Conservation (phyloP, 139 green algal species). For the Coccomyxa sp. region DNA sequence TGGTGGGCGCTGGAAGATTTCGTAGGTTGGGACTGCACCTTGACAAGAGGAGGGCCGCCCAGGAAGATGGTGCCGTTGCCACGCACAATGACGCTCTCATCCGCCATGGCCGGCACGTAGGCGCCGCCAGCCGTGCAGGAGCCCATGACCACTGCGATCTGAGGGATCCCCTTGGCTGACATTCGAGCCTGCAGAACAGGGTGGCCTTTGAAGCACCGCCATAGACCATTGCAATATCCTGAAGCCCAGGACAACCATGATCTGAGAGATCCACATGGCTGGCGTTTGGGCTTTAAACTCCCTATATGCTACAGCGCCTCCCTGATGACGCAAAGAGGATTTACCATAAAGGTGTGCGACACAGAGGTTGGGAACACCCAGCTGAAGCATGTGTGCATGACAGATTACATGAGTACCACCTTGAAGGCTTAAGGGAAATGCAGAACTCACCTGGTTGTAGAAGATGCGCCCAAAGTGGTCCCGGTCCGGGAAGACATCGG, state of each 20-base stretch:
- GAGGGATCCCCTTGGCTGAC: conserved; percentile 75
- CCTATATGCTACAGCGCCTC: too few species aligned
- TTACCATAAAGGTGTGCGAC: too few species aligned
- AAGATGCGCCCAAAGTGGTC: conserved; percentile 94
- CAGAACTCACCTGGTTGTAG: conserved; percentile 65
- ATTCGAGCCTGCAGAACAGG: conserved; percentile 72
- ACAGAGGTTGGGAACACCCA: too few species aligned
- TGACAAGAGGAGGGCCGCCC: conserved; percentile 57
- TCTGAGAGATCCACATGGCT: too few species aligned
- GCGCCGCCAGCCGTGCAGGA: conserved; percentile 91
- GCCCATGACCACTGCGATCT: conserved; percentile 89
- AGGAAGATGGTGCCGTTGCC: conserved; percentile 80
- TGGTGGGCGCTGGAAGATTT: too few species aligned
- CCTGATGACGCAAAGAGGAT: too few species aligned
- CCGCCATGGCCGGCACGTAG: conserved; percentile 70
- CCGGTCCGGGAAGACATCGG: conserved; percentile 89
- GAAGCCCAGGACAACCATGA: too few species aligned
- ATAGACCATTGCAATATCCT: too few species aligned
- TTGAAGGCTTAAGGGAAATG: not conserved
- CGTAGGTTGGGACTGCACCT: conserved; percentile 21
- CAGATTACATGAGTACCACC: not conserved
- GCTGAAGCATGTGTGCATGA: not conserved
- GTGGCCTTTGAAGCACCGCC: too few species aligned
- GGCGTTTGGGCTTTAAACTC: too few species aligned
- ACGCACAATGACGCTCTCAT: conserved; percentile 80